Evolutionary conservation across 1,139 yeast species (phyloP).

Genomic region (Debaryomycetaceae sp.): DNA sequence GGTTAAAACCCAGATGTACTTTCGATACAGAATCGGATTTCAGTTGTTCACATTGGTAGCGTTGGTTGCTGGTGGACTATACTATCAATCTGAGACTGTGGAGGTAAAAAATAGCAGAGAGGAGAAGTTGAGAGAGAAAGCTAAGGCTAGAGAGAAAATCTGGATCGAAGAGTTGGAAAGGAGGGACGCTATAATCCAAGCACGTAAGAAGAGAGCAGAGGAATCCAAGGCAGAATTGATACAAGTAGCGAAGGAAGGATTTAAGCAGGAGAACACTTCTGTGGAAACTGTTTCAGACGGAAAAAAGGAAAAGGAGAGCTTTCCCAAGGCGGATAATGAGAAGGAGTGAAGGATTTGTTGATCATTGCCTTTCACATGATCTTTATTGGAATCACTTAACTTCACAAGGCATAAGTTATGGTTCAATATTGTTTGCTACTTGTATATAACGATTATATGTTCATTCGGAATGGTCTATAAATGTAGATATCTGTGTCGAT

Average conservation of each 20-base stretch:
- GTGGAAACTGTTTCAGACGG: background rate
- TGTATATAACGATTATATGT: too few species aligned
- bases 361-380: too few species aligned
- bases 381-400: too few species aligned
- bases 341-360: too few species aligned
- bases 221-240: constrained; percentile 37
- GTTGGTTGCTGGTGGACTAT: constrained; percentile 71
- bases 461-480: too few species aligned
- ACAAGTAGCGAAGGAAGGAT: constrained; percentile 41
- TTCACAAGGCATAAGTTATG: too few species aligned
- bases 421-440: too few species aligned
- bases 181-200: constrained; percentile 71
- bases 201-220: constrained; percentile 49
- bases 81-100: constrained; percentile 47
- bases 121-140: constrained; percentile 65
- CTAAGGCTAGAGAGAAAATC: constrained; percentile 75
- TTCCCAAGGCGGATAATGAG: too few species aligned
- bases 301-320: background rate
- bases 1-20: constrained; percentile 76
- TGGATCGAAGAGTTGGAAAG: constrained; percentile 92
- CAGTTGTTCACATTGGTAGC: constrained; percentile 84
- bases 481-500: too few species aligned
- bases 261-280: constrained; percentile 16
- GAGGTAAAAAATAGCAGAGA: constrained; percentile 51
- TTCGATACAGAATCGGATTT: constrained; percentile 83